A percentile compares a stretch with the other conserved stretches of the same genome.
Evolutionary conservation across 495 filamentous ascomycete genomes (phyloP).

Genomic region (Penicillium odoratum): DNA sequence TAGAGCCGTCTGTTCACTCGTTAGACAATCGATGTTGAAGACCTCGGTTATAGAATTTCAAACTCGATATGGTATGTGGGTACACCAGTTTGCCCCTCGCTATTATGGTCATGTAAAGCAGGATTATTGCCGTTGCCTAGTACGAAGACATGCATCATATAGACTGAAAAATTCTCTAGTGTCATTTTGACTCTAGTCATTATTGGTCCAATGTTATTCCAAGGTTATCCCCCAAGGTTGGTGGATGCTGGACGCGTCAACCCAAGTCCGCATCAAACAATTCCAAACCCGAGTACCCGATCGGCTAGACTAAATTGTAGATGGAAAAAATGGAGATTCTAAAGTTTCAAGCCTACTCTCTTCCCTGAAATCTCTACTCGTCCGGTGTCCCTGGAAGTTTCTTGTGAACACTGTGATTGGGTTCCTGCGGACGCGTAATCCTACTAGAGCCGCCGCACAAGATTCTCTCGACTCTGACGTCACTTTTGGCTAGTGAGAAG

Average conservation of each 20-base stretch:
- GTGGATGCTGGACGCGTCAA: not conserved
- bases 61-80: no score
- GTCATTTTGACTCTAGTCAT: not conserved
- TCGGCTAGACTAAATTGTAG: not conserved
- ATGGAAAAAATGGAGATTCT: not conserved
- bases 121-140: not conserved
- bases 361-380: not conserved
- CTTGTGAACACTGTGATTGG: not conserved
- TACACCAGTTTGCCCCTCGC: not conserved
- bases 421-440: not conserved
- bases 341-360: not conserved
- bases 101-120: not conserved
- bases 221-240: not conserved
- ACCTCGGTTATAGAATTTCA: no score
- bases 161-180: not conserved
- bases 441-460: not conserved
- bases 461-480: not conserved
- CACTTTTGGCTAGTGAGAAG: not conserved
- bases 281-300: not conserved
- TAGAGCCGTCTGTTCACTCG: no score
- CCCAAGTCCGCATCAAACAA: not conserved
- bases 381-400: not conserved
- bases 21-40: no score
- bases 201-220: not conserved
- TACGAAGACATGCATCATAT: no score